phyloP scores from a whole-genome alignment of 306 rosid species.

The Senna tora region DNA sequence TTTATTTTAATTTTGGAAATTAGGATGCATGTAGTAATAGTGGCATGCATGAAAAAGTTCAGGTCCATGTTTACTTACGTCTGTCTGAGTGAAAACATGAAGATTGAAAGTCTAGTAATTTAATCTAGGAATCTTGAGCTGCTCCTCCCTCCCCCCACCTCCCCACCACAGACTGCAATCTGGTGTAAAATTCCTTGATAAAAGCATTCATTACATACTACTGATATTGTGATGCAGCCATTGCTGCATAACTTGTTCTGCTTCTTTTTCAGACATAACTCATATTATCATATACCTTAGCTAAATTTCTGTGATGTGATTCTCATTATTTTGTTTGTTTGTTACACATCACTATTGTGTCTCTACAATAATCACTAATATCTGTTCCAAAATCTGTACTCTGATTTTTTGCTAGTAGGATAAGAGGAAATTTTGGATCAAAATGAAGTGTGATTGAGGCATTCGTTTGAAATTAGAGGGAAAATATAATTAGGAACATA shows the following conservation, averaged over 20 bases:
- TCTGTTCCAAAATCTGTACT: not conserved
- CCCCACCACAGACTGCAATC: conserved; percentile 3
- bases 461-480: conserved; percentile 30
- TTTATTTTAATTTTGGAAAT: conserved; percentile 17
- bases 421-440: not conserved
- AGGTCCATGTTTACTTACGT: conserved; percentile 9
- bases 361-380: conserved; percentile 5
- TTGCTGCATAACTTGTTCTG: conserved; percentile 7
- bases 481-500: not conserved
- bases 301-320: conserved; percentile 15
- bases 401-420: not conserved
- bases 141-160: not conserved
- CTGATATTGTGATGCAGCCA: conserved; percentile 7
- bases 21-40: conserved; percentile 12
- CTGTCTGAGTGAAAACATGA: not conserved
- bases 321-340: not conserved
- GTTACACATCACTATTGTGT: not conserved
- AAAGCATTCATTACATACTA: conserved; percentile 4
- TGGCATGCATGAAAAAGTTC: conserved; percentile 17
- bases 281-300: not conserved
- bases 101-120: not conserved
- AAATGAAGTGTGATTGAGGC: conserved; percentile 13
- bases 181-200: not conserved
- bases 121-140: not conserved
- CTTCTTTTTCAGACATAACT: conserved; percentile 7